Evolutionary conservation across 2,329 filamentous ascomycete genomes (phyloP), one percentile per base, ranked within the genome.

Genomic region (Emergomyces orientalis): DNA sequence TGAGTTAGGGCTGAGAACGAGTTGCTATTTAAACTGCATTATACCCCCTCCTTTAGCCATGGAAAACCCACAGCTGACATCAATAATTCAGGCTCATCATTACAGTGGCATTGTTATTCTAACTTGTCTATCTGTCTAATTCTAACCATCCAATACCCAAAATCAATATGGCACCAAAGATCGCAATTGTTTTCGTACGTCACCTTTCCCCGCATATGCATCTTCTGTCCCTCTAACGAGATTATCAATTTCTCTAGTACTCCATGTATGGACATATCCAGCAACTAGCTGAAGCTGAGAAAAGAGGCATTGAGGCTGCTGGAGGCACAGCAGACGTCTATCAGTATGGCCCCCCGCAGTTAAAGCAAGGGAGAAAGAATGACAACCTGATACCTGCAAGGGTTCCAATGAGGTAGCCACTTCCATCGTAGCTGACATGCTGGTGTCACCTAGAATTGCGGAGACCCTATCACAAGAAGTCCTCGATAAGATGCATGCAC

Each of bases 181-280:
- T 96, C 74, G 91, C 91, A 71, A 94, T 96, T 79, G 86, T 96
- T 76, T 95, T 86, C 77, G 89, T 92, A 82, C 70, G 88, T 84
- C 58, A 32, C 32, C 2, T 22, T 17, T 63, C 60, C 47, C 63
- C 45, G 41, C 60, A 51, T 39, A 60, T 43, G 0, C 43, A 17
- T 19, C 49, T 64, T 66, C 56, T 65, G 14, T n/a, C 41, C 61
- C 4, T 61, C 45, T 63, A 57, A 25, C 54, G 25, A 61, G 32
- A 60, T 41, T 65, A 37, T 60, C 9, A 39, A 19, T 43, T 8
- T 11, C 1, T n/a, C 6, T 55, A 94, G 90, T 96, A 96, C 81
- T 95, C 91, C 69, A 89, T 91, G 85, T 96, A 94, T 80, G 93
- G 94, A 79, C 92, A 97, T 80, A 88, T 97, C 78, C 80, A 83